Base-by-base conservation (phyloP, 2,329 filamentous ascomycete species). In the Ceratocystis ficicola region DNA sequence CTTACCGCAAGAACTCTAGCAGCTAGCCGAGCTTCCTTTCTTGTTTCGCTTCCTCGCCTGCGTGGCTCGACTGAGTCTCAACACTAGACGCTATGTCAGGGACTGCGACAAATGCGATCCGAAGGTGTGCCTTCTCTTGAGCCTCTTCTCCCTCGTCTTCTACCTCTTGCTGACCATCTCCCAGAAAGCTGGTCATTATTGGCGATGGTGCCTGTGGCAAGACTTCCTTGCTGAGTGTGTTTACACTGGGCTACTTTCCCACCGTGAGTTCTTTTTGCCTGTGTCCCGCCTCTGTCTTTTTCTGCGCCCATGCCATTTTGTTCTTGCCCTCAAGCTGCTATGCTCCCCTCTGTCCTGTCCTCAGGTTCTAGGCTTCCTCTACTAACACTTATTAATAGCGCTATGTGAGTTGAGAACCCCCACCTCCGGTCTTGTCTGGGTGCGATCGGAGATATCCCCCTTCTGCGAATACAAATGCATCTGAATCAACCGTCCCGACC, bases 141-240 rank as follows among this genome's bases (percentile, higher is more conserved):
- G 8, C 12, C 20, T 52, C 48, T 48, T 20, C n/a, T 20, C 17
- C n/a, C 44, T 48, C 44, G 15, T 20, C n/a, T 20, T 7, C 44
- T 48, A 17, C n/a, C 44, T 20, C 44, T 5, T 20, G 2, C 44
- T 48, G 5, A n/a, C 44, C 7, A 6, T 48, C 44, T 48, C 15
- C n/a, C 74, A 96, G 92, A 81, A 96, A 96, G 79, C 82, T 96
- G 73, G 92, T 96, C 73, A 96, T 96, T 71, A 96, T 96, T 72
- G 92, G 92, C 69, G 92, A 96, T 74, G 94, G 94, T 80, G 94
- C 94, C 71, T 99, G 94, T 77, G 94, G 94, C 73, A 99, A 99
- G 81, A 99, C 94, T 64, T 95, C 90, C 85, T 79, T 99, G 72
- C 80, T 99, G 70, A 96, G 92, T 75, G 94, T 99, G 71, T 99